These are phyloP conservation scores for Coemansia sp. DNA, from an alignment of 371 early-diverging fungal species.

Conservation along the genomic window DNA sequence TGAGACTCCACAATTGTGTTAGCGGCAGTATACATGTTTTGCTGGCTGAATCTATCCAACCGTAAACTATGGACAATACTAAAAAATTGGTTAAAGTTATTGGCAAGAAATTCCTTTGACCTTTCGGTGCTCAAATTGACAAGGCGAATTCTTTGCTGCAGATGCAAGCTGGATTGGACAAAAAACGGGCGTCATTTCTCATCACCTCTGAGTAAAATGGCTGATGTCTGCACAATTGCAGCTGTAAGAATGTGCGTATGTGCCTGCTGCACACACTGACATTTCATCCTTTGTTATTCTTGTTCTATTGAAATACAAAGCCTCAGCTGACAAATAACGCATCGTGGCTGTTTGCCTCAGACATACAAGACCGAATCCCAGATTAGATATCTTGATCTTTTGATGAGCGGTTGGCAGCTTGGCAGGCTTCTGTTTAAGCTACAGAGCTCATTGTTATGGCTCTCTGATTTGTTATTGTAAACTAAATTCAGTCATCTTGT, in stretches of 20 bases:
- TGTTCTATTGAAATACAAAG: background rate
- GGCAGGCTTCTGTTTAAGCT: too few relatives aligned
- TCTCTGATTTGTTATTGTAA: background rate
- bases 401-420: background rate
- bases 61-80: too few relatives aligned
- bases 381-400: background rate
- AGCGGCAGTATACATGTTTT: background rate
- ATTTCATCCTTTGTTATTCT: background rate
- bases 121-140: background rate
- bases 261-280: background rate
- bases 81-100: too few relatives aligned
- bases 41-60: background rate
- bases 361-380: background rate
- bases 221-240: background rate
- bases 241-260: background rate
- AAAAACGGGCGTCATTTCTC: background rate
- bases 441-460: too few relatives aligned
- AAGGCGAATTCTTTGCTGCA: background rate
- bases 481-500: background rate
- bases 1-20: background rate
- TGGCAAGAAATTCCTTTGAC: background rate
- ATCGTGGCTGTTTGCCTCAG: too few relatives aligned
- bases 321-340: background rate
- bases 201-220: background rate
- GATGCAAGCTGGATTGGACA: background rate